Percentiles rank a stretch among this genome's conserved stretches.
Conservation (phyloP, 257 asterid species). For the Capsicum baccatum region DNA sequence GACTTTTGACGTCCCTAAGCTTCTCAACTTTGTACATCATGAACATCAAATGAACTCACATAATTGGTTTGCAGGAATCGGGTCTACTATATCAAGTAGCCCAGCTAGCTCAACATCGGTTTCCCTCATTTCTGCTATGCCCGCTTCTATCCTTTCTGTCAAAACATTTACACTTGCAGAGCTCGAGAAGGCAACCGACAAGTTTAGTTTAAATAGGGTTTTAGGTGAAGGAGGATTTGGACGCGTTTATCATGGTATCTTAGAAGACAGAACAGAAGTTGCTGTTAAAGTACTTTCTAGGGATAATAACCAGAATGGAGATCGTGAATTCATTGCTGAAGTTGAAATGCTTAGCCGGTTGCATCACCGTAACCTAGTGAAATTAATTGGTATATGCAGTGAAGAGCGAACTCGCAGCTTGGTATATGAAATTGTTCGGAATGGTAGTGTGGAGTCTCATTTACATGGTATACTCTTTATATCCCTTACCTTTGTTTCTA, state of each 20-base stretch:
- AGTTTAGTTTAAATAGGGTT: conserved; percentile 70
- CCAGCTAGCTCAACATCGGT: conserved; percentile 84
- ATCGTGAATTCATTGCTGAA: conserved; percentile 94
- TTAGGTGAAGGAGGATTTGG: conserved; percentile 99
- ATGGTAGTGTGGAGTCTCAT: conserved; percentile 98
- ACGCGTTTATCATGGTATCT: conserved; percentile 86
- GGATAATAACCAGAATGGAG: conserved; percentile 84
- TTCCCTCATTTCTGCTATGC: conserved; percentile 76
- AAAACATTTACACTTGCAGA: conserved; percentile 80
- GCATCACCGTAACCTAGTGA: conserved; percentile 99
- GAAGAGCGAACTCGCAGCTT: conserved; percentile 79
- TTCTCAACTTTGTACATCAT: background rate
- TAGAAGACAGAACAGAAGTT: conserved; percentile 77
- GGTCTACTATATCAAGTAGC: conserved; percentile 80
- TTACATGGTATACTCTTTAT: conserved; percentile 68
- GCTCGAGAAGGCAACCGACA: conserved; percentile 93
- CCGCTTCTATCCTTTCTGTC: conserved; percentile 84
- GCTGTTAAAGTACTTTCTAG: conserved; percentile 87
- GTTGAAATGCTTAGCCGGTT: conserved; percentile 97
- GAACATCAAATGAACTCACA: conserved; percentile 8
- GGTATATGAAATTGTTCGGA: conserved; percentile 87
- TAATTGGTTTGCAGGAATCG: conserved; percentile 57
- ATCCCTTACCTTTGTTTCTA: conserved; percentile 27
- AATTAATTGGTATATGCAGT: conserved; percentile 91
- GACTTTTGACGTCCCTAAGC: conserved; percentile 5